Evolutionary conservation across 331 rosid genomes (phyloP), one percentile per base, ranked within the genome.

Genomic region (Ulmus americana): DNA sequence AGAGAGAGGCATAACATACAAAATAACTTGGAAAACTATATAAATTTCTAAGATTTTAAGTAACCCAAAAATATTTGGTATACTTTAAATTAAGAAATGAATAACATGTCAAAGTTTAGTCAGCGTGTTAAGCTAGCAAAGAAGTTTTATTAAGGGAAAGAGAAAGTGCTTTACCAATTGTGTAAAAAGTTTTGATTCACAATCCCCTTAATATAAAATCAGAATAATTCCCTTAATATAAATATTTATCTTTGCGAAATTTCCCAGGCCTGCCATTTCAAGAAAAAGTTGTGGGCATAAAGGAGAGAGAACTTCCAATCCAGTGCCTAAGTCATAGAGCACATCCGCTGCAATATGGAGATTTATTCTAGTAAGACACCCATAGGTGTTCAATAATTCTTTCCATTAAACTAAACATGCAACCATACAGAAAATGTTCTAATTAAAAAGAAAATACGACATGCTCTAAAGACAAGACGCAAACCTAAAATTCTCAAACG

Each of bases 261-360:
- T 91, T 59, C 97, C 97, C 22, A 88, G 80, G 73, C 97, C 97
- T 46, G 97, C 97, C 78, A 91, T 76, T 80, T 91, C 77, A 68
- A 91, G 96, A 74, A 91, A 91, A 70, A 91, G 91, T 70, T 88
- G 96, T 0, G 97, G 97, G 72, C 96, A 91, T 51, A 91, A 68
- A 13, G 97, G 97, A 74, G 97, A 91, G 64, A 91, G 81, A 66
- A 91, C 90, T 82, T 91, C 97, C 81, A 91, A 84, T 75, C 97
- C 96, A 65, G 77, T 72, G 68, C 97, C 97, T 41, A 91, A 61
- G 84, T 91, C 97, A 56, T 82, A 91, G 50, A 91, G 88, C 59
- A 74, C 88, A 73, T 90, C 97, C 73, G 92, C 95, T 90, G 86
- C 84, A 81, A 70, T 55, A 81, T 43, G 43, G 65, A 57, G 51